A percentile compares a stretch with the other conserved stretches of the same genome.
phyloP scores from a whole-genome alignment of 345 rosid genomes.

The Eucalyptus sideroxylon region DNA sequence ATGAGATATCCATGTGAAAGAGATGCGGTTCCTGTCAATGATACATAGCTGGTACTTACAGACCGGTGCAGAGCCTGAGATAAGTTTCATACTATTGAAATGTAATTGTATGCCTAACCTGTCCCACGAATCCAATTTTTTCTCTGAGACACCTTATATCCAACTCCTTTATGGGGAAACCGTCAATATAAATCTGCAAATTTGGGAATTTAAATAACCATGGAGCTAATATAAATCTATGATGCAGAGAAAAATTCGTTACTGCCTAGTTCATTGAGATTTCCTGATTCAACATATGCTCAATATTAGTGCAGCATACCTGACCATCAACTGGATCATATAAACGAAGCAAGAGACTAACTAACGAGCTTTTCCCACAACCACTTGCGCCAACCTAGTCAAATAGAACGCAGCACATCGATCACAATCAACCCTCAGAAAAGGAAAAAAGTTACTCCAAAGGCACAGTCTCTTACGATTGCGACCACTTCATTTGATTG shows the following conservation, averaged over 20 bases:
- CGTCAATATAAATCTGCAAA: conserved; percentile 24
- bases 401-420: background rate
- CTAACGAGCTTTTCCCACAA: conserved; percentile 35
- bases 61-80: background rate
- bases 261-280: background rate
- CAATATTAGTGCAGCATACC: conserved; percentile 3
- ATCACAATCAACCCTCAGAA: background rate
- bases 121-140: conserved; percentile 29
- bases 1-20: conserved; percentile 28
- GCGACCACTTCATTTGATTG: conserved; percentile 29
- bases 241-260: background rate
- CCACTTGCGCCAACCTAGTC: conserved; percentile 37
- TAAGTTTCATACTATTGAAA: background rate
- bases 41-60: background rate
- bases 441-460: background rate
- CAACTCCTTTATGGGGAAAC: conserved; percentile 12
- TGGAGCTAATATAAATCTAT: background rate
- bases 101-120: conserved; percentile 1
- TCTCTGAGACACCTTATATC: conserved; percentile 28
- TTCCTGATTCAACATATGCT: background rate
- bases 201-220: background rate
- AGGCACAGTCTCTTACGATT: conserved; percentile 15
- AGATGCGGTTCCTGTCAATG: conserved; percentile 29
- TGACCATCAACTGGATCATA: conserved; percentile 31
- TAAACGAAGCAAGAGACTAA: conserved; percentile 27